Conservation (phyloP, 1,139 yeast species). For the Dujonia santamariae region DNA sequence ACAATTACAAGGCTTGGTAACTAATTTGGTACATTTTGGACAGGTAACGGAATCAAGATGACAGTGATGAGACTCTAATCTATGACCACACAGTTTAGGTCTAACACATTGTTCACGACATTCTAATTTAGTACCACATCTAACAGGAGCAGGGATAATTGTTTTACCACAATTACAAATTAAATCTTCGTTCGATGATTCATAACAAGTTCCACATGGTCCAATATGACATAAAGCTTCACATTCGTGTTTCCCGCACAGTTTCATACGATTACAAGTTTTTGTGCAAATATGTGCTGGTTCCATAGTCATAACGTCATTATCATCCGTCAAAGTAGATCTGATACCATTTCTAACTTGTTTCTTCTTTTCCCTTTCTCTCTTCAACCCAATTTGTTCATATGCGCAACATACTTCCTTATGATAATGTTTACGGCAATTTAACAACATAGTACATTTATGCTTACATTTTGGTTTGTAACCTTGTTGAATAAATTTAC, state of each 20-base stretch:
- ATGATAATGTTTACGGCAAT: conserved; percentile 83
- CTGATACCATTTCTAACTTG: conserved; percentile 40
- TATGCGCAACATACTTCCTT: conserved; percentile 64
- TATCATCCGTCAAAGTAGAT: conserved; percentile 34
- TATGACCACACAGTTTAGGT: conserved; percentile 69
- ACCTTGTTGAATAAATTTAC: conserved; percentile 52
- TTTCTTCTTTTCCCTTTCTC: conserved; percentile 60
- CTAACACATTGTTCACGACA: conserved; percentile 72
- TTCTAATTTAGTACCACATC: conserved; percentile 78
- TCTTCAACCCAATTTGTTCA: conserved; percentile 57
- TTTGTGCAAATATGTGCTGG: conserved; percentile 75
- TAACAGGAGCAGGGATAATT: conserved; percentile 75
- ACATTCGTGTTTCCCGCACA: conserved; percentile 77
- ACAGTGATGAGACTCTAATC: conserved; percentile 69
- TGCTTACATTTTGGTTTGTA: conserved; percentile 62
- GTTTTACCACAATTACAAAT: conserved; percentile 86
- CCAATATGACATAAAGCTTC: conserved; percentile 79
- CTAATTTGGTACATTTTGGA: conserved; percentile 74
- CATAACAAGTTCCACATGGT: conserved; percentile 79
- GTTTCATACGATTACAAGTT: conserved; percentile 61
- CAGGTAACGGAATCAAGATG: conserved; percentile 64
- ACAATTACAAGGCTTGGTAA: conserved; percentile 68
- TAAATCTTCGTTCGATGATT: conserved; percentile 77
- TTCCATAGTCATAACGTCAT: conserved; percentile 58
- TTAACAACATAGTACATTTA: conserved; percentile 72